phyloP scores from a whole-genome alignment of 495 filamentous ascomycete genomes.

The Hyphodiscus hymeniophilus region DNA sequence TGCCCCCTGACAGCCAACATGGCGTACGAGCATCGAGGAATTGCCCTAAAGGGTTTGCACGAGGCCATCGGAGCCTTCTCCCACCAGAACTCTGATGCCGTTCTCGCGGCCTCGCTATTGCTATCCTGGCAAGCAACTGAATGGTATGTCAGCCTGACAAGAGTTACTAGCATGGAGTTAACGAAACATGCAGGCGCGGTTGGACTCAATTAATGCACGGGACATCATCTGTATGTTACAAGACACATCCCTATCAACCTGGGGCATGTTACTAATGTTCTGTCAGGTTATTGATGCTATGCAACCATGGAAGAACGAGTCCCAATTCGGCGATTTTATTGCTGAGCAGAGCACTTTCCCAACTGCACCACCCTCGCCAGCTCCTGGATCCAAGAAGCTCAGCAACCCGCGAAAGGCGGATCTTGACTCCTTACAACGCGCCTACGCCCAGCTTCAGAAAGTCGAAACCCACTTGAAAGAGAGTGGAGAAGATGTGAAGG shows the following conservation, averaged over 20 bases:
- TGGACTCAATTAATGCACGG: conserved; percentile 92
- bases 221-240: conserved; percentile 63
- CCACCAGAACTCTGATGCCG: conserved; percentile 78
- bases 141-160: conserved; percentile 57
- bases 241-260: neutral
- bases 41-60: conserved; percentile 81
- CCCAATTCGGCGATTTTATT: conserved; percentile 76
- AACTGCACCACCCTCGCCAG: conserved; percentile 51
- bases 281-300: conserved; percentile 75
- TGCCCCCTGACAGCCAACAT: conserved; percentile 77
- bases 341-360: conserved; percentile 63
- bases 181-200: conserved; percentile 56
- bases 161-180: conserved; percentile 24
- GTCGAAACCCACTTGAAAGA: conserved; percentile 64
- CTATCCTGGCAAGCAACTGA: conserved; percentile 95
- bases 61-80: conserved; percentile 82
- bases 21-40: conserved; percentile 75
- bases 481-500: conserved; percentile 63
- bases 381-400: conserved; percentile 46
- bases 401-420: conserved; percentile 57
- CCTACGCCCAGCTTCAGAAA: conserved; percentile 59
- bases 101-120: conserved; percentile 85
- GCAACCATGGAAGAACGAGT: conserved; percentile 87
- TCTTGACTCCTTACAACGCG: conserved; percentile 54
- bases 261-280: conserved; percentile 27